Conservation (phyloP, 768 basidiomycete species). For the Suillus bovinus region DNA sequence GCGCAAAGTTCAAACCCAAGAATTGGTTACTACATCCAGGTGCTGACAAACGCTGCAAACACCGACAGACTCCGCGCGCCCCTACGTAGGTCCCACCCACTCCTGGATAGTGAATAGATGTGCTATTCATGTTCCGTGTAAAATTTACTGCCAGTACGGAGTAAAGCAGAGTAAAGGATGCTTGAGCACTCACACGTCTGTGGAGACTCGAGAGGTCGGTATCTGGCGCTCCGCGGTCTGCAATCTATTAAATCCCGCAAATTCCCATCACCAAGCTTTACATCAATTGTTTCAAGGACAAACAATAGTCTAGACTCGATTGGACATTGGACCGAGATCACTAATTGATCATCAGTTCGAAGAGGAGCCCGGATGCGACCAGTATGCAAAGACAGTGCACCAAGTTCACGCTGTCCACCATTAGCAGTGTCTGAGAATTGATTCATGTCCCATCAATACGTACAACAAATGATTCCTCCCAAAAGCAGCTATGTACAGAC, state of each 20-base stretch:
- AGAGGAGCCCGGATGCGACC: background rate
- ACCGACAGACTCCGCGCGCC: too few species aligned
- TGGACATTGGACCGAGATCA: background rate
- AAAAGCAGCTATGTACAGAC: background rate
- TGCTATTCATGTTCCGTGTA: background rate
- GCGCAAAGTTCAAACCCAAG: too few species aligned
- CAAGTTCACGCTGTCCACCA: background rate
- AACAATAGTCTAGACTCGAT: background rate
- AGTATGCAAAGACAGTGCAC: background rate
- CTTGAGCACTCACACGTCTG: background rate
- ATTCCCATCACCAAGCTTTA: background rate
- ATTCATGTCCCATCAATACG: background rate
- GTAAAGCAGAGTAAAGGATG: background rate
- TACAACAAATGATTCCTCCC: background rate
- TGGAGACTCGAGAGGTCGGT: background rate
- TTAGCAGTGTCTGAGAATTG: background rate
- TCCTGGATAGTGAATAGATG: background rate
- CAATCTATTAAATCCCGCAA: background rate
- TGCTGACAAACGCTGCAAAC: too few species aligned
- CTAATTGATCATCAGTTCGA: background rate
- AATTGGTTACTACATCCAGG: too few species aligned
- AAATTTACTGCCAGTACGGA: background rate
- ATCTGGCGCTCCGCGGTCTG: background rate
- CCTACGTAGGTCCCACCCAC: too few species aligned
- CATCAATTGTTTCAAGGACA: background rate